Conservation (phyloP, 768 basidiomycete species). For the Macrolepiota albuminosa region DNA sequence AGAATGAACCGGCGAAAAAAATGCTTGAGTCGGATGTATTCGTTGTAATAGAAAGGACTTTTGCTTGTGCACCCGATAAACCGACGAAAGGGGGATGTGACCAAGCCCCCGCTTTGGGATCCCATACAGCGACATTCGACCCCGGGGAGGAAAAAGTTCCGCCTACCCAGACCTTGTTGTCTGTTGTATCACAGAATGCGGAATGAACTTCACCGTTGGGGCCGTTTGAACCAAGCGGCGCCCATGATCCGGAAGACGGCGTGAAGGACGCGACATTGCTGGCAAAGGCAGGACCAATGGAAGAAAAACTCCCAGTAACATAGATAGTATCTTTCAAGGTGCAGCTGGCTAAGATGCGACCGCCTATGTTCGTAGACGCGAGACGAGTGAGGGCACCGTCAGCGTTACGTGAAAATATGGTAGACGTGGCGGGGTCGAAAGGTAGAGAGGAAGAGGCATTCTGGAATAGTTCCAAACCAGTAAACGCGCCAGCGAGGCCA, state of each 20-base stretch:
- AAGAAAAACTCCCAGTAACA: slow-evolving; percentile 79
- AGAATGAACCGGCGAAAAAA: slow-evolving; percentile 87
- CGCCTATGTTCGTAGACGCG: slow-evolving; percentile 78
- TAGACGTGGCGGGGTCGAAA: slow-evolving; percentile 69
- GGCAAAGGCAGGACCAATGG: slow-evolving; percentile 54
- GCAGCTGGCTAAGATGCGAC: slow-evolving; percentile 72
- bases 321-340: slow-evolving; percentile 65
- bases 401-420: slow-evolving; percentile 59
- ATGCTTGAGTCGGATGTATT: slow-evolving; percentile 69
- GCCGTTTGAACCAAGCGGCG: slow-evolving; percentile 60
- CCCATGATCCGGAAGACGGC: slow-evolving; percentile 50
- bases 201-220: slow-evolving; percentile 72
- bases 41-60: slow-evolving; percentile 72
- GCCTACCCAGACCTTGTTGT: slow-evolving; percentile 71
- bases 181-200: slow-evolving; percentile 69
- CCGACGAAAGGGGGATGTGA: slow-evolving; percentile 77
- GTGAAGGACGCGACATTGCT: slow-evolving; percentile 78
- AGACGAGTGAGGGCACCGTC: slow-evolving; percentile 66
- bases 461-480: slow-evolving; percentile 77
- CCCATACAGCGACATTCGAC: slow-evolving; percentile 68
- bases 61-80: slow-evolving; percentile 61
- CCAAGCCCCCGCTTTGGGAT: slow-evolving; percentile 63
- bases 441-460: slow-evolving; percentile 41
- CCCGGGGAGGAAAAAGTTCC: slow-evolving; percentile 70
- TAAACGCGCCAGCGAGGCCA: slow-evolving; percentile 83